phyloP scores from a whole-genome alignment of 2,329 filamentous ascomycete species.

The Pseudonectria foliicola region DNA sequence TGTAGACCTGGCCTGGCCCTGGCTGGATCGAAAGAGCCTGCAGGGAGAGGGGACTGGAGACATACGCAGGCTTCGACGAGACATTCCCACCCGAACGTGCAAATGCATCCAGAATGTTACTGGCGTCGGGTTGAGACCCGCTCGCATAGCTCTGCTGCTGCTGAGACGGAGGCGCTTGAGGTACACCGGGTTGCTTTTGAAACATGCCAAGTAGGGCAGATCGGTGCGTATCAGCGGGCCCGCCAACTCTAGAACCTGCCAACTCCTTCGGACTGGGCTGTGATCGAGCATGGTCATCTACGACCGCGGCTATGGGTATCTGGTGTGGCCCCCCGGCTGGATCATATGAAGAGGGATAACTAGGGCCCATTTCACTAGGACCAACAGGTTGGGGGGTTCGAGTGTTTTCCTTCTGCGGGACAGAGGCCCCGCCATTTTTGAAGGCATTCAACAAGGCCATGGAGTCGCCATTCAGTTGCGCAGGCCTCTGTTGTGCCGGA shows the following conservation, averaged over 20 bases:
- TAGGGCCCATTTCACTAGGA: constrained; percentile 6
- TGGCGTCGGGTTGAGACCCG: no score
- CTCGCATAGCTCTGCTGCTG: background rate
- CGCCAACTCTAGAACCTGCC: constrained; percentile 19
- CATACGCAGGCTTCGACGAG: background rate
- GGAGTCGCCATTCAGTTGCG: constrained; percentile 34
- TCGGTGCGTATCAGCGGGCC: constrained; percentile 31
- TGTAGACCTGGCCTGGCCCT: constrained; percentile 5
- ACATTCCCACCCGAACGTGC: no score
- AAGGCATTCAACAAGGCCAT: constrained; percentile 39
- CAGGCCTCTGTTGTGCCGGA: constrained; percentile 13
- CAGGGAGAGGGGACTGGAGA: background rate
- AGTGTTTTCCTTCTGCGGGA: constrained; percentile 16
- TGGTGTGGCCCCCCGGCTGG: constrained; percentile 7
- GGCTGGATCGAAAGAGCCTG: constrained; percentile 4
- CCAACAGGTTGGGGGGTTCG: constrained; percentile 5
- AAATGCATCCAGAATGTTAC: background rate
- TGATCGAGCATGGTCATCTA: constrained; percentile 7
- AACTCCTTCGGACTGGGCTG: constrained; percentile 22
- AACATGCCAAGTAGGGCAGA: constrained; percentile 48
- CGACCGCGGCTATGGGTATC: background rate
- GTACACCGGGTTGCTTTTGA: constrained; percentile 28
- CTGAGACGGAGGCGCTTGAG: constrained; percentile 7
- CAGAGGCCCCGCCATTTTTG: constrained; percentile 23
- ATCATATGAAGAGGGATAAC: constrained; percentile 8